These are phyloP conservation scores for Abrus precatorius DNA, from an alignment of 306 rosid species.

Conservation along the genomic window DNA sequence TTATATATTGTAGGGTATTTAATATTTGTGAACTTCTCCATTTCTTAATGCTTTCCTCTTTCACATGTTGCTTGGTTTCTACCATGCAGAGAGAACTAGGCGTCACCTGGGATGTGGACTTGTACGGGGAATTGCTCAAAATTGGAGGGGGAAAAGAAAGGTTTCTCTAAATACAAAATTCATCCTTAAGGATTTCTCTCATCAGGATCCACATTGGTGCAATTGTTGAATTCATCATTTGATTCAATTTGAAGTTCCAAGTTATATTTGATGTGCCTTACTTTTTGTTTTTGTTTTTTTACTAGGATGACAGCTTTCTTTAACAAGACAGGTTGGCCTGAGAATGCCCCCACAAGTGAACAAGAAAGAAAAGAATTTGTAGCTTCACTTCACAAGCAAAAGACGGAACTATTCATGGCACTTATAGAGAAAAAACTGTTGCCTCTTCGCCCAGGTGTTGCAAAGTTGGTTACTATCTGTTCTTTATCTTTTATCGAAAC, in stretches of 20 bases:
- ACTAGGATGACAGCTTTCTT: conserved; percentile 95
- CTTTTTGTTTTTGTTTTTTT: conserved; percentile 1
- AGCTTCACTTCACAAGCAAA: conserved; percentile 94
- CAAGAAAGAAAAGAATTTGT: conserved; percentile 85
- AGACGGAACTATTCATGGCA: conserved; percentile 92
- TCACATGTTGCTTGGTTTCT: conserved; percentile 27
- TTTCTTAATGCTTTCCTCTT: conserved; percentile 17
- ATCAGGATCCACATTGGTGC: not conserved
- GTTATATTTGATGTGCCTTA: conserved; percentile 15
- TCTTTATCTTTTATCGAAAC: conserved; percentile 38
- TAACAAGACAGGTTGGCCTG: conserved; percentile 94
- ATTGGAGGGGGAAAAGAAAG: conserved; percentile 99
- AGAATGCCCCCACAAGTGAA: conserved; percentile 75
- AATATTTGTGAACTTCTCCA: not conserved
- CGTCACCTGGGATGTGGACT: conserved; percentile 92
- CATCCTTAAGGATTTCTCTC: not conserved
- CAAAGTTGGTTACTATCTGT: conserved; percentile 78
- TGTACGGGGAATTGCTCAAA: conserved; percentile 95
- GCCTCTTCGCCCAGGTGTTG: conserved; percentile 99
- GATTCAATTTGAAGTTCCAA: conserved; percentile 41
- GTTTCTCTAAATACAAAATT: conserved; percentile 46
- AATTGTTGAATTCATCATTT: conserved; percentile 9
- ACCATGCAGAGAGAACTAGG: conserved; percentile 80
- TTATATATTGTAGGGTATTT: too few species aligned
- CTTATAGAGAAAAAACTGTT: conserved; percentile 92